Base-by-base conservation (phyloP, 2,329 filamentous ascomycete species). In the Eurotiales sp. region DNA sequence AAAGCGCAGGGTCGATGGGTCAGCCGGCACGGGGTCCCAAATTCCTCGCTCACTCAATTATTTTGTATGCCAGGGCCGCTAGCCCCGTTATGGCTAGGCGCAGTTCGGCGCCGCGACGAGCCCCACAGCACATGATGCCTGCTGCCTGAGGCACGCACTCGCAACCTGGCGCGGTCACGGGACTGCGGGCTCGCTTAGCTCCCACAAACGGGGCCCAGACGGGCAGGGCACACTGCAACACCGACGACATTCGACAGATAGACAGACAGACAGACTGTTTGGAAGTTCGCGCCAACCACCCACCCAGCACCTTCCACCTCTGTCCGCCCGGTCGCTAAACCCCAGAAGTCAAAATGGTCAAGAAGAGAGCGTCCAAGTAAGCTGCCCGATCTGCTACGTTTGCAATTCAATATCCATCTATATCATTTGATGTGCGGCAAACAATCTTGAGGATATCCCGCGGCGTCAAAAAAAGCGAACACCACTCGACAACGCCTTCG, bases 321-420 rank as follows among this genome's bases (percentile, higher is more conserved):
- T 58, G 57, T 64, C 64, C 66, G 58, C 67, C 65, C 56, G 50
- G 56, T 58, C 58, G 58, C 64, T 68, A 62, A 70, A 59, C 29
- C 32, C 42, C 74, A 74, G 74, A 73, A 75, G 76, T 75, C 76
- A 85, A 72, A 72, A 87, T 86, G 84, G 83, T 86, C 77, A 86
- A 87, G 80, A 87, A 87, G 80, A 79, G 84, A 74, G 82, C 84
- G 71, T 84, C 81, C 77, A 87, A 87, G 83, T 86, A 83, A 73
- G 79, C 55, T n/a, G n/a, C n/a, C n/a, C n/a, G n/a, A 54, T 50
- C 52, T 57, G 55, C 57, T 36, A 50, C 11, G 5, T 10, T 27
- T 27, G 25, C n/a, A n/a, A 27, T 27, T 27, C 10, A 6, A 27
- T 10, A 27, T 6, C 23, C 8, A 23, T 46, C 21, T 29, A 10